These are phyloP conservation scores for Heliamphora exappendiculata DNA, from an alignment of 148 eudicot species.

Conservation along the genomic window DNA sequence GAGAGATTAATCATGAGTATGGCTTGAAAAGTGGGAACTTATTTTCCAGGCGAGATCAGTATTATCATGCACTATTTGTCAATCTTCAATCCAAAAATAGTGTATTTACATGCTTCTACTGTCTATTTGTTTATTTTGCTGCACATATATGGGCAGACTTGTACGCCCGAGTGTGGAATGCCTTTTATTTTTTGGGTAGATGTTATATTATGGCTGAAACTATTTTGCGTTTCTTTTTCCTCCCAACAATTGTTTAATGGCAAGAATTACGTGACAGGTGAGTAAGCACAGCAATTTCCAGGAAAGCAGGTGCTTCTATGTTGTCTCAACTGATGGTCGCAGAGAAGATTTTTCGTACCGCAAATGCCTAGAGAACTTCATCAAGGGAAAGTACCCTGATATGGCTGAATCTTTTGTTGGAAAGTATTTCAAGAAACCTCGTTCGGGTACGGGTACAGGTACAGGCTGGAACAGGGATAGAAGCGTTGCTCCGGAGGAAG, in stretches of 20 bases:
- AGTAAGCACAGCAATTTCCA: constrained; percentile 57
- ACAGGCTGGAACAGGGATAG: constrained; percentile 8
- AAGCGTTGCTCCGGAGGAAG: constrained; percentile 6
- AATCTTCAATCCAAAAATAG: background rate
- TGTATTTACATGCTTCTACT: background rate
- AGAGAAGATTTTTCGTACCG: constrained; percentile 76
- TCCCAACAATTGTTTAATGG: background rate
- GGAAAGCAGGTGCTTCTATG: constrained; percentile 70
- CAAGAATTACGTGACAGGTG: constrained; percentile 42
- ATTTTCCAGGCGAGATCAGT: background rate
- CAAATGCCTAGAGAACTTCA: constrained; percentile 61
- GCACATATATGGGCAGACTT: background rate
- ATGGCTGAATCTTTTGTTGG: constrained; percentile 48
- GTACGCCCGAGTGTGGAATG: background rate
- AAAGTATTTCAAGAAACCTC: constrained; percentile 57
- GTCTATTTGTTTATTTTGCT: background rate
- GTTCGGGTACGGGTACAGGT: background rate
- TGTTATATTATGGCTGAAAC: background rate
- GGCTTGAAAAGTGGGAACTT: background rate
- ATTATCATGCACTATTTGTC: background rate
- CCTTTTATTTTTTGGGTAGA: background rate
- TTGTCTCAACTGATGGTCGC: constrained; percentile 61
- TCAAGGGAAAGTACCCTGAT: constrained; percentile 58
- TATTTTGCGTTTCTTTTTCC: background rate
- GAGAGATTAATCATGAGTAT: background rate